phyloP scores from a whole-genome alignment of 2,329 filamentous ascomycete genomes.

The Fusarium siculi region DNA sequence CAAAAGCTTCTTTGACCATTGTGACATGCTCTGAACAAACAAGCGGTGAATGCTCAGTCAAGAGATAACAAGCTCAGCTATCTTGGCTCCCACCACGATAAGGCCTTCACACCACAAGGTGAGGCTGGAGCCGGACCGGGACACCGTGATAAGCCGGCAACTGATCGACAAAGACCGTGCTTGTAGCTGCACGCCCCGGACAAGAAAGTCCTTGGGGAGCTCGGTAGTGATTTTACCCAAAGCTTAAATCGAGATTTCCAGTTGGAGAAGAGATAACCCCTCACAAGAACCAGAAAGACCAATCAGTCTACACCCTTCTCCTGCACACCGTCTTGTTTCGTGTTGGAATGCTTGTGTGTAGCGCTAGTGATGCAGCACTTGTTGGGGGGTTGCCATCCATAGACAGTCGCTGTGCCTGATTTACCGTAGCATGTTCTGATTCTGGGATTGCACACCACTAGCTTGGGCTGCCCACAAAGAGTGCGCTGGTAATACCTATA shows the following conservation, averaged over 20 bases:
- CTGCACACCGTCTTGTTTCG: not conserved
- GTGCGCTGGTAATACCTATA: not conserved
- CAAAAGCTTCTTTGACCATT: not conserved
- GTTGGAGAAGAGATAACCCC: constrained; percentile 16
- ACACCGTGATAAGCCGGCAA: constrained; percentile 23
- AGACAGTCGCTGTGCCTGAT: not conserved
- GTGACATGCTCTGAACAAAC: constrained; percentile 1
- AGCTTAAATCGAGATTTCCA: constrained; percentile 27
- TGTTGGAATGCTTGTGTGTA: constrained; percentile 20
- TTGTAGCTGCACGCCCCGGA: constrained; percentile 11
- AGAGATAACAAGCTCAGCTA: constrained; percentile 15
- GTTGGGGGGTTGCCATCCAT: constrained; percentile 10
- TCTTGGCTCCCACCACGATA: constrained; percentile 7
- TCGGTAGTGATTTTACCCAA: constrained; percentile 6
- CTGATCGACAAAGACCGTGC: constrained; percentile 12
- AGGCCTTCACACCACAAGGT: not conserved
- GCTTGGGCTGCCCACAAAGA: not conserved
- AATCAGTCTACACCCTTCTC: constrained; percentile 23
- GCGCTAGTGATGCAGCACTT: constrained; percentile 24
- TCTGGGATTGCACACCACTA: constrained; percentile 5
- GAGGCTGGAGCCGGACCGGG: constrained; percentile 16
- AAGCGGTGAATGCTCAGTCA: constrained; percentile 22
- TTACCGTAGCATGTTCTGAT: not conserved
- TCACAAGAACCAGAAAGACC: not conserved
- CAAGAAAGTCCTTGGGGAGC: constrained; percentile 18